Evolutionary conservation across 495 filamentous ascomycete species (phyloP), one percentile per base, ranked within the genome.

Genomic region (Neurospora pannonica): DNA sequence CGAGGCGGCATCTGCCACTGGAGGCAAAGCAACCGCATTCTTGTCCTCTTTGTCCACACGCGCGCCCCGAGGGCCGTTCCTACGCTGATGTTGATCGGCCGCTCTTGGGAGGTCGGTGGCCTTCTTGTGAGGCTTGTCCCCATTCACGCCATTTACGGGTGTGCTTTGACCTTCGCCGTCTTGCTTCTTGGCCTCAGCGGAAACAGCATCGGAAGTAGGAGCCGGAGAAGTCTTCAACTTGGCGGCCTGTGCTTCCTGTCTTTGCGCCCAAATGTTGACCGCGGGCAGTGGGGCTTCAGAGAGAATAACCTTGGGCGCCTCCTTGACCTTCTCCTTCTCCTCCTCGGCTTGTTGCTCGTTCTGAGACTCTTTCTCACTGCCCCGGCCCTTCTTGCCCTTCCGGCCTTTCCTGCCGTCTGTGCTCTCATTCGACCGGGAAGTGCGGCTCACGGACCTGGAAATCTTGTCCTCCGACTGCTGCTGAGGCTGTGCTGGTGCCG

Each of bases 211-310:
- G 60, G 42, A 38, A 3, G 71, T 74, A 7, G 77, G 67, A 13
- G 83, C 69, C 11, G 85, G 75, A 43, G 76, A 79, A 10, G 86
- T 75, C 82, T 93, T 93, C 69, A 85, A 82, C 81, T 92, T 93
- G 69, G 89, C 88, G 10, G 70, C 70, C 72, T 89, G 85, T 17
- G 88, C 90, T 77, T 95, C 91, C 74, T 87, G 90, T 40, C 94
- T 87, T 82, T 92, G 88, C 46, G 88, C 86, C 96, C 96, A 99
- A 70, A 93, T 80, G 81, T 99, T 99, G 70, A 97, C 92, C 1
- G 88, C 77, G 6, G 96, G 95, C 48, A 90, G 83, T 39, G 93
- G 91, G 70, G 95, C 95, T 70, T 94, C 93, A 75, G 92, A 92
- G 54, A 97, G 86, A 11, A 79, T 38, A 77, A 90, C 86, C 72